Evolutionary conservation across 2,329 filamentous ascomycete genomes (phyloP), one percentile per base, ranked within the genome.

Genomic region (Alternaria hordeiaustralica): DNA sequence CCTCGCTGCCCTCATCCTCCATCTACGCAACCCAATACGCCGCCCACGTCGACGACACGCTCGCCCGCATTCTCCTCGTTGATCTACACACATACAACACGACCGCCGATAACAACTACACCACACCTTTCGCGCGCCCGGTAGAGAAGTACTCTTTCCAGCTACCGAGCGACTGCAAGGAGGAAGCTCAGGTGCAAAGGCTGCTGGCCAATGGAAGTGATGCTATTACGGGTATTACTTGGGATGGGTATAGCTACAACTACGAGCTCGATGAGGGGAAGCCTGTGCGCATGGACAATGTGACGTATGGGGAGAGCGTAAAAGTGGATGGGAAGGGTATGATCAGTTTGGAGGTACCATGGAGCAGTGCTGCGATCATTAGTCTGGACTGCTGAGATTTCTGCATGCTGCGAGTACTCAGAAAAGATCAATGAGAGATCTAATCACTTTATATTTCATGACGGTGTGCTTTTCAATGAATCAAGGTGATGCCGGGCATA

Each of bases 151-250:
- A 87, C 61, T 65, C 76, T 57, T 7, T 83, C 87, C 58, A 65
- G 12, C 15, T 61, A 3, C 58, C 58, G 74, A 11, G 67, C 84
- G n/a, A 72, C 68, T 41, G 33, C 30, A 25, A 69, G 50, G 65
- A 63, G 5, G 68, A 70, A 23, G 69, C 66, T 0, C 74, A 79
- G 0, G 79, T 88, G 49, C 80, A 86, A 69, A 78, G 87, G 26
- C 73, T 90, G 28, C 72, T 80, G 54, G 88, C 88, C 1, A 89
- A 89, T 72, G 88, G 88, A 0, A 90, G 87, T 67, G 87, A 90
- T 76, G 87, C 88, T 8, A 84, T 89, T 18, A 85, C 85, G 0
- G 88, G 88, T 0, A 84, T 90, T 44, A 86, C 87, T 0, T 90
- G 84, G 80, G 86, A 89, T 73, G 88, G 87, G 1, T 84, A 81